Conservation (phyloP, 139 green algal species). For the Zygnema circumcarinatum region DNA sequence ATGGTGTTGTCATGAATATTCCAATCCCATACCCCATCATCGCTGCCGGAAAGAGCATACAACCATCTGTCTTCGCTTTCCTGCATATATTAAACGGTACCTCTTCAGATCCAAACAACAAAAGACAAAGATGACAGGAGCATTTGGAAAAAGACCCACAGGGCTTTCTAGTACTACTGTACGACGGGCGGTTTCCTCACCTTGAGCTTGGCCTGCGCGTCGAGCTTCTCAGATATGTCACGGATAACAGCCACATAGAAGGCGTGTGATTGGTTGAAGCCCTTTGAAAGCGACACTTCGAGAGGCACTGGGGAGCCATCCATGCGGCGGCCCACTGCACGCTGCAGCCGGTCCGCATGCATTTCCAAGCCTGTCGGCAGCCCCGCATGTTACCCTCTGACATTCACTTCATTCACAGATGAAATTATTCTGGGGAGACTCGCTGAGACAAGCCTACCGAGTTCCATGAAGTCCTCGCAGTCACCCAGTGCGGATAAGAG, state of each 20-base stretch:
- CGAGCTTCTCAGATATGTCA: conserved; percentile 28
- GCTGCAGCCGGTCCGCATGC: not conserved
- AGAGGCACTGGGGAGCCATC: not conserved
- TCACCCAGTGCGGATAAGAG: not conserved
- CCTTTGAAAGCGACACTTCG: conserved; percentile 31
- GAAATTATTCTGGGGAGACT: not conserved
- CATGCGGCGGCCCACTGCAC: not conserved
- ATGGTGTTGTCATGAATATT: conserved; percentile 27
- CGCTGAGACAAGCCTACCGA: not conserved
- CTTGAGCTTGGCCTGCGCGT: conserved; percentile 32
- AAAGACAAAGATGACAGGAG: not conserved
- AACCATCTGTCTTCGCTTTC: conserved; percentile 34
- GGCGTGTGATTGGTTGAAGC: not conserved
- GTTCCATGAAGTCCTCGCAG: conserved; percentile 8
- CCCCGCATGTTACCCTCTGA: no score
- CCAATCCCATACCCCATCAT: conserved; percentile 40
- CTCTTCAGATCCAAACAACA: not conserved
- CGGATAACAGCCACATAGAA: conserved; percentile 39
- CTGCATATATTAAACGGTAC: no score
- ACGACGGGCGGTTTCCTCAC: not conserved
- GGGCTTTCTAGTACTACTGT: no score
- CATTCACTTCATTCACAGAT: no score
- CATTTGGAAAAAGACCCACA: not conserved
- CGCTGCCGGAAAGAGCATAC: conserved; percentile 31
- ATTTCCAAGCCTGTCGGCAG: not conserved